Evolutionary conservation across 805 yeast species (phyloP).

Genomic region (Hanseniaspora valbyensis): DNA sequence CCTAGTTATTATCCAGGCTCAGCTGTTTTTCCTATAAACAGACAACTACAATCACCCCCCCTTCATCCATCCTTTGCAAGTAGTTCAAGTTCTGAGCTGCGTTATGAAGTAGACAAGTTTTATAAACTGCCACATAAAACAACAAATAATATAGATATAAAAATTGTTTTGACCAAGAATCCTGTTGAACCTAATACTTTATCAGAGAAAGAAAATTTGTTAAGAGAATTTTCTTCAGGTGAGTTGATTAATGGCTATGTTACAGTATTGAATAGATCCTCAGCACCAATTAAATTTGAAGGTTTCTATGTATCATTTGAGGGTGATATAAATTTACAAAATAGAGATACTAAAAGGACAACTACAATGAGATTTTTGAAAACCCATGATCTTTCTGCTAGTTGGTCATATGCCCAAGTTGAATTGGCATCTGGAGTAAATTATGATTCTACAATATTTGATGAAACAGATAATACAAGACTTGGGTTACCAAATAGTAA

Average conservation of each 20-base stretch:
- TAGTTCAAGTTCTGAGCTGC: not conserved
- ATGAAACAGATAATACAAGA: conserved; percentile 23
- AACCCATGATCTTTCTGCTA: conserved; percentile 43
- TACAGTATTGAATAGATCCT: conserved; percentile 33
- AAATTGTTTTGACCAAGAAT: conserved; percentile 20
- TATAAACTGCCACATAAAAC: conserved; percentile 22
- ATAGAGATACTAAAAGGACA: conserved; percentile 18
- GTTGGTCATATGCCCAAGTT: conserved; percentile 35
- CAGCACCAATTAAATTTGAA: conserved; percentile 40
- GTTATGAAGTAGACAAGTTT: conserved; percentile 21
- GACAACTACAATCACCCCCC: not conserved
- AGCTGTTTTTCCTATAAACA: not conserved
- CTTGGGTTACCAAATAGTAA: conserved; percentile 38
- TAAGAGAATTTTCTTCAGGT: conserved; percentile 44
- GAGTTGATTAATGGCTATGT: conserved; percentile 45
- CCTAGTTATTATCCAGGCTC: not conserved
- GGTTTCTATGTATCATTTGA: conserved; percentile 49
- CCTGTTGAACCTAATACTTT: conserved; percentile 20
- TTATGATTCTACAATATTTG: conserved; percentile 34
- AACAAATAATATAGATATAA: conserved; percentile 21
- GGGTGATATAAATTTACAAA: conserved; percentile 33
- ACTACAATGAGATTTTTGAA: conserved; percentile 33
- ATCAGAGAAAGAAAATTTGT: conserved; percentile 27
- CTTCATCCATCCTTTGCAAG: not conserved
- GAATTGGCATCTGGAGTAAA: conserved; percentile 23